Evolutionary conservation across 305 asterid genomes (phyloP), one percentile per base, ranked within the genome.

Genomic region (Withania somnifera): DNA sequence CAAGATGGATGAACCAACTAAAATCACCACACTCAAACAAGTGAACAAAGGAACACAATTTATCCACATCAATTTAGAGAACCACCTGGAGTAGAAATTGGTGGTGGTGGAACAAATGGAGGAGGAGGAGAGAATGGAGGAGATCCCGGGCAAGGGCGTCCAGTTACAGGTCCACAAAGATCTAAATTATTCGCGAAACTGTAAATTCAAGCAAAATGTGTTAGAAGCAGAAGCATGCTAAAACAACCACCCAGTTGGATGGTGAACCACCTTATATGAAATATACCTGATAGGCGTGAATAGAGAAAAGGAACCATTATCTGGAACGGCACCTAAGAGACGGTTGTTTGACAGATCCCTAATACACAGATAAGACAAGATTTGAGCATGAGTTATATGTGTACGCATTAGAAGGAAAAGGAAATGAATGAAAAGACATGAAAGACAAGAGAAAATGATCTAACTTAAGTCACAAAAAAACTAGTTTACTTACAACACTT

Each of bases 91-190:
- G 90, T 32, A 64, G 98, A 82, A 84, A 93, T 83, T 78, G 98
- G 95, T 71, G 98, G 93, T 6, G 95, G 98, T 51, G 95, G 97
- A 68, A 95, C 87, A 88, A 95, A 95, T 5, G 98, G 98, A 86
- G 98, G 98, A 2, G 98, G 98, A 77, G 98, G 98, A 84, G 98
- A 95, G 87, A 95, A 95, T 58, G 98, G 98, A 81, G 98, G 98
- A 80, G 98, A 93, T 84, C 98, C 98, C 3, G 98, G 99, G 91
- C 99, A 95, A 75, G 99, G 99, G 24, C 86, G 90, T 80, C 98
- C 98, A 53, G 99, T 95, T 79, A 95, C 99, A 13, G 98, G 97
- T 78, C 99, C 99, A 13, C 99, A 95, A 11, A 95, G 91, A 82
- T 90, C 96, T 89, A 94, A 84, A 84, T 95, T 95, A 89, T 95